Base-by-base conservation (phyloP, 352 stramenopile species). In the Globisporangium polare region DNA sequence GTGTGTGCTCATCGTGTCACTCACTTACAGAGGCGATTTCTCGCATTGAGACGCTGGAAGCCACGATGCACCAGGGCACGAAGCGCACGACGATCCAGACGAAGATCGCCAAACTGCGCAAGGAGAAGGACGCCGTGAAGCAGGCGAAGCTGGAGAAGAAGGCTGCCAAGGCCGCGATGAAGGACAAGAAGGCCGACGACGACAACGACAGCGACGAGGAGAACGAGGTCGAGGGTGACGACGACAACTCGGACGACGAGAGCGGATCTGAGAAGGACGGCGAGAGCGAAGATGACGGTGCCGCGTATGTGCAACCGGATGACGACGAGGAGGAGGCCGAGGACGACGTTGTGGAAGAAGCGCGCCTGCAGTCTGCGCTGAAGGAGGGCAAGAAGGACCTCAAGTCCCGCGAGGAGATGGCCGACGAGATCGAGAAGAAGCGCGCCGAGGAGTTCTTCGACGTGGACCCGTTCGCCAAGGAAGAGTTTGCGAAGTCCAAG, bases 361-460 rank as follows among this genome's bases (percentile, higher is more conserved):
- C 75, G 42, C 77, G 75, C 15, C 67, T 95, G 33, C 84, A 90
- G 60, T 67, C 74, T 0, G 87, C 87, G 12, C 60, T 94, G 9
- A 72, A 89, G 55, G 72, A 81, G 26, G 79, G 68, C 31, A 80
- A 84, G 59, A 84, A 83, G 46, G 70, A 74, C 5, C 67, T 71
- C 29, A 73, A 79, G 58, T 68, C 71, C 29, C 77, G 78, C 1
- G 80, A 91, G 9, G 77, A 90, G n/a, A 50, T 84, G 29, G 75
- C 89, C 7, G 80, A 93, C 26, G 80, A 80, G 31, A 26, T 92
- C n/a, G 87, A 96, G 70, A 82, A 78, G 51, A 88, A 84, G 63
- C 92, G 92, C 54, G 84, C 83, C 12, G 84, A 72, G 10, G 83
- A 86, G 57, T 94, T 94, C 61, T 96, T 94, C 24, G 85, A 94